phyloP scores from a whole-genome alignment of 2,329 filamentous ascomycete genomes.

The Bipolaris bicolor region DNA sequence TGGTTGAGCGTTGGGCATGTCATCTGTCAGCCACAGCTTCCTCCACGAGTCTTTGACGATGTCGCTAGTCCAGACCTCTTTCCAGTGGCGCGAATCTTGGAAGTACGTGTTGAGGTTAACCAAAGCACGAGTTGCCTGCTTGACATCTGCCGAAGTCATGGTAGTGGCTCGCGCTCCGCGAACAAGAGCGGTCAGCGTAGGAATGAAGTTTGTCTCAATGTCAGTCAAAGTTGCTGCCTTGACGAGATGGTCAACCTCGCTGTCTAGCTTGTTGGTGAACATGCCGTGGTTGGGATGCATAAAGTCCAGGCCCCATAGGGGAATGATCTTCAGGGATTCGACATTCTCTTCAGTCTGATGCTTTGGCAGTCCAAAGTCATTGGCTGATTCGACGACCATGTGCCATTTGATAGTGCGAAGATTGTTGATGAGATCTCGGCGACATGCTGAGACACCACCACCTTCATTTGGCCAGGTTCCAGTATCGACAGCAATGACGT shows the following conservation, averaged over 20 bases:
- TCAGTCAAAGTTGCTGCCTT: constrained; percentile 46
- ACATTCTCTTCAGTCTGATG: constrained; percentile 53
- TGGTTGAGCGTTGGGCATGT: constrained; percentile 51
- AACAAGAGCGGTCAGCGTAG: constrained; percentile 50
- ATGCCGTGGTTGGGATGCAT: constrained; percentile 51
- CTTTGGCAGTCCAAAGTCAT: constrained; percentile 52
- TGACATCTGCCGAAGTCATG: constrained; percentile 48
- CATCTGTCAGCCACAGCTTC: constrained; percentile 54
- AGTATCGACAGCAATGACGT: constrained; percentile 51
- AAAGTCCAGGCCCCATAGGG: constrained; percentile 53
- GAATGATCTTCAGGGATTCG: constrained; percentile 51
- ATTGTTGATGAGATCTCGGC: constrained; percentile 53
- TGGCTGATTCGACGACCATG: constrained; percentile 52
- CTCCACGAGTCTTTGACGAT: constrained; percentile 56
- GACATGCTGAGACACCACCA: constrained; percentile 52
- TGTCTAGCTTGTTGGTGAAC: constrained; percentile 52
- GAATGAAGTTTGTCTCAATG: constrained; percentile 50
- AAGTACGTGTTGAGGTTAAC: constrained; percentile 55
- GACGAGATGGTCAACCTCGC: constrained; percentile 47
- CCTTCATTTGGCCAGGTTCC: constrained; percentile 54
- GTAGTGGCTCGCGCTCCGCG: constrained; percentile 48
- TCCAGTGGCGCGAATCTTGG: constrained; percentile 54
- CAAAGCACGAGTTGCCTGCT: constrained; percentile 50
- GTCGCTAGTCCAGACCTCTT: constrained; percentile 55
- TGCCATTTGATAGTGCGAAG: constrained; percentile 52